These are phyloP conservation scores for Termitomyces sp. DNA, from an alignment of 768 basidiomycete species.

Conservation along the genomic window DNA sequence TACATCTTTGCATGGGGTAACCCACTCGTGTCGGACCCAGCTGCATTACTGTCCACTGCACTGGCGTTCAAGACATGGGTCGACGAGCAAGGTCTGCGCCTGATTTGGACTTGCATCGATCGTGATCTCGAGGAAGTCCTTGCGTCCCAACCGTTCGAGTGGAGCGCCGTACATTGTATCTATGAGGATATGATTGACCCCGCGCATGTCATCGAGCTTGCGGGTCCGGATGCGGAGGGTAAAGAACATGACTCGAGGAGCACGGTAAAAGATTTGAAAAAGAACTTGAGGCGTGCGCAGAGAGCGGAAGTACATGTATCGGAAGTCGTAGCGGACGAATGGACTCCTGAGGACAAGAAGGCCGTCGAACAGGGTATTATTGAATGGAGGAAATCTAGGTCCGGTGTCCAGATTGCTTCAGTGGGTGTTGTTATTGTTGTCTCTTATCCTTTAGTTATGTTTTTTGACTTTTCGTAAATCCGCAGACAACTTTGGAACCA, in stretches of 20 bases:
- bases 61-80: slow-evolving; percentile 40
- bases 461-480: background rate
- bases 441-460: background rate
- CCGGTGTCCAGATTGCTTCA: slow-evolving; percentile 54
- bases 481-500: background rate
- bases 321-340: slow-evolving; percentile 32
- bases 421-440: slow-evolving; percentile 21
- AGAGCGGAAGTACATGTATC: slow-evolving; percentile 45
- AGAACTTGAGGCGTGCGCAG: slow-evolving; percentile 56
- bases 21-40: slow-evolving; percentile 43
- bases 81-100: slow-evolving; percentile 38
- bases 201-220: slow-evolving; percentile 35
- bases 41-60: slow-evolving; percentile 28
- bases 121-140: slow-evolving; percentile 22
- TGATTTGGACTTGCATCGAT: slow-evolving; percentile 58
- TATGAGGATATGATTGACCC: slow-evolving; percentile 56
- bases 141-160: slow-evolving; percentile 29
- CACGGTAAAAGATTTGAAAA: slow-evolving; percentile 52
- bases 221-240: slow-evolving; percentile 13
- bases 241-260: slow-evolving; percentile 26
- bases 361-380: slow-evolving; percentile 46
- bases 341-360: slow-evolving; percentile 36
- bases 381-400: slow-evolving; percentile 48
- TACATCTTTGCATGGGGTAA: slow-evolving; percentile 62
- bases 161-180: slow-evolving; percentile 59